phyloP scores from a whole-genome alignment of 768 basidiomycete species.

The Leccinum boreale region DNA sequence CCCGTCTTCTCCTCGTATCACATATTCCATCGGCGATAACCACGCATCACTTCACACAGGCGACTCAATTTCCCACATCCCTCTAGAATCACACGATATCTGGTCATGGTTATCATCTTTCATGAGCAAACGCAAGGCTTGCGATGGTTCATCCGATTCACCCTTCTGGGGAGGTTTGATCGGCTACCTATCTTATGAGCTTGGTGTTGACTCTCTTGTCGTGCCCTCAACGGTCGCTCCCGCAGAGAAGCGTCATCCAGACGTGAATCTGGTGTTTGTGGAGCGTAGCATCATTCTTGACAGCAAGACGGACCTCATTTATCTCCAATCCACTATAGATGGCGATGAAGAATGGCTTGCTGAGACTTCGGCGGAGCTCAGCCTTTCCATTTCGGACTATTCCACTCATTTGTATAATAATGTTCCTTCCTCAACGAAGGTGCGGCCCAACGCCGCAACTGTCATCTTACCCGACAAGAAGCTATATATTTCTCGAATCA shows the following conservation, averaged over 20 bases:
- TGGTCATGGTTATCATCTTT: slow-evolving; percentile 77
- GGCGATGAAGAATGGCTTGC: slow-evolving; percentile 61
- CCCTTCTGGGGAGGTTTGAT: slow-evolving; percentile 87
- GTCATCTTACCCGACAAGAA: slow-evolving; percentile 56
- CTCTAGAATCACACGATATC: slow-evolving; percentile 50
- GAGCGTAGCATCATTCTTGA: slow-evolving; percentile 78
- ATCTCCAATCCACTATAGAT: slow-evolving; percentile 63
- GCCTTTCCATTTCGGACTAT: slow-evolving; percentile 9
- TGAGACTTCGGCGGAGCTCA: slow-evolving; percentile 33
- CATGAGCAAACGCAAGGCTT: slow-evolving; percentile 52
- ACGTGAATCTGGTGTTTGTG: slow-evolving; percentile 73
- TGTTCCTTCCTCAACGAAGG: slow-evolving; percentile 27
- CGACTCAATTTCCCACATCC: slow-evolving; percentile 33
- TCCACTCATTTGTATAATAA: slow-evolving; percentile 11
- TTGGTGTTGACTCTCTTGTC: slow-evolving; percentile 58
- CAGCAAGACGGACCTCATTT: slow-evolving; percentile 41
- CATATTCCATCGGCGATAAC: slow-evolving; percentile 50
- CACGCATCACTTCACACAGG: slow-evolving; percentile 46
- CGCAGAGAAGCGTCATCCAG: slow-evolving; percentile 49
- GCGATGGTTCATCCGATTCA: slow-evolving; percentile 46
- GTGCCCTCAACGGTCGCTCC: slow-evolving; percentile 36
- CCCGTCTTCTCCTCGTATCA: slow-evolving; percentile 53
- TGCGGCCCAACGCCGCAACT: slow-evolving; percentile 18
- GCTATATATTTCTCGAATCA: slow-evolving; percentile 66
- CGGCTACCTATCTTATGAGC: slow-evolving; percentile 77